Percentiles rank a stretch among this genome's conserved stretches.
These are phyloP conservation scores for Chenopodium quinoa DNA, from an alignment of 148 eudicot species.

Conservation along the genomic window DNA sequence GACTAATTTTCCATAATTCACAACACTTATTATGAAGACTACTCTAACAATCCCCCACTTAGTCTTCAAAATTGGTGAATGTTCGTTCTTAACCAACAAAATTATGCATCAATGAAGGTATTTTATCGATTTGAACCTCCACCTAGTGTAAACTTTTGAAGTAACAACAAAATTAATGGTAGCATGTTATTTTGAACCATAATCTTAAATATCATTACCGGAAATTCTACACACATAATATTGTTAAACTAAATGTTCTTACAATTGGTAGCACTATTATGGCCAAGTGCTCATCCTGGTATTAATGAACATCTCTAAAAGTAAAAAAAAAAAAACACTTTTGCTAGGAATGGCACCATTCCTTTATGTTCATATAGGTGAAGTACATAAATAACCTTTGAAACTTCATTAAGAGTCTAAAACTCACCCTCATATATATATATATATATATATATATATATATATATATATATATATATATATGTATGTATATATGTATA, in stretches of 20 bases:
- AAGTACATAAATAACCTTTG: background rate
- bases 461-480: no score
- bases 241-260: background rate
- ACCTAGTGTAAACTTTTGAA: background rate
- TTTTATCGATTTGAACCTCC: background rate
- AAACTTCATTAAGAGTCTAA: conserved; percentile 1
- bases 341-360: conserved; percentile 15
- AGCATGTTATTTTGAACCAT: background rate
- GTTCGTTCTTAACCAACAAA: no score
- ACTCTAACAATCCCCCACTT: background rate
- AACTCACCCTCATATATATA: background rate
- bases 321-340: background rate
- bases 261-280: background rate
- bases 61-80: no score
- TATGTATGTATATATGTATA: no score
- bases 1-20: no score
- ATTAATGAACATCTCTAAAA: conserved; percentile 17
- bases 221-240: background rate
- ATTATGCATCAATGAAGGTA: background rate
- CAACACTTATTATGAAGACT: no score
- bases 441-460: no score
- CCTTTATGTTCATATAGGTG: background rate
- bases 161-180: background rate
- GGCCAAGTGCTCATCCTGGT: conserved; percentile 4
- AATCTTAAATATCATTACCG: background rate